Evolutionary conservation across 805 yeast species (phyloP).

Genomic region (Kockiozyma suomiensis): DNA sequence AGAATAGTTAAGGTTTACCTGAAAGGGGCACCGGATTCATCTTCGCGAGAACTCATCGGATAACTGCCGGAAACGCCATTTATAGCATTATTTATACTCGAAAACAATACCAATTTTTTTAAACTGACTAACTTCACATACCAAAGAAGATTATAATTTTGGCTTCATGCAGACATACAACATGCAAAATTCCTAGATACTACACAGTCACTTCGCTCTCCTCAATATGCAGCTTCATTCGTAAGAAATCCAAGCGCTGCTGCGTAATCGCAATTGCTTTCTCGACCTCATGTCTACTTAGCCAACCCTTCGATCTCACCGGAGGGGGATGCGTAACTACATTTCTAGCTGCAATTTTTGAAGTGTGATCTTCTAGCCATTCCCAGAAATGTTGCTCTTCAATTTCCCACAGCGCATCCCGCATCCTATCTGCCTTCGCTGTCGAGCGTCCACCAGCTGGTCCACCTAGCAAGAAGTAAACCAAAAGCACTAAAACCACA

Average conservation of each 20-base stretch:
- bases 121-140: too few relatives aligned
- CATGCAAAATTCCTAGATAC: background rate
- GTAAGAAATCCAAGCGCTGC: conserved; percentile 43
- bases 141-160: too few relatives aligned
- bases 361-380: conserved; percentile 61
- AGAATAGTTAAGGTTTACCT: background rate
- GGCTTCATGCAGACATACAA: too few relatives aligned
- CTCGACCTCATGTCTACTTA: conserved; percentile 48
- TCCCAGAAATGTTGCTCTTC: conserved; percentile 70
- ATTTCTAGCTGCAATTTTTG: conserved; percentile 37
- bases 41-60: too few relatives aligned
- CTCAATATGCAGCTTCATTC: conserved; percentile 13
- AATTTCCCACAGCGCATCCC: conserved; percentile 28
- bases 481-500: background rate
- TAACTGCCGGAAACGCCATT: too few relatives aligned
- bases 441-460: background rate
- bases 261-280: conserved; percentile 54
- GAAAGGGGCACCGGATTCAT: too few relatives aligned
- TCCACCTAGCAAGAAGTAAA: background rate
- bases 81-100: too few relatives aligned
- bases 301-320: conserved; percentile 19
- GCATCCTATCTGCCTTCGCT: background rate
- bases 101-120: too few relatives aligned
- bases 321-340: background rate
- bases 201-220: background rate